These are phyloP conservation scores for Tympanopsis confertula DNA, from an alignment of 2,329 filamentous ascomycete species.

Conservation along the genomic window DNA sequence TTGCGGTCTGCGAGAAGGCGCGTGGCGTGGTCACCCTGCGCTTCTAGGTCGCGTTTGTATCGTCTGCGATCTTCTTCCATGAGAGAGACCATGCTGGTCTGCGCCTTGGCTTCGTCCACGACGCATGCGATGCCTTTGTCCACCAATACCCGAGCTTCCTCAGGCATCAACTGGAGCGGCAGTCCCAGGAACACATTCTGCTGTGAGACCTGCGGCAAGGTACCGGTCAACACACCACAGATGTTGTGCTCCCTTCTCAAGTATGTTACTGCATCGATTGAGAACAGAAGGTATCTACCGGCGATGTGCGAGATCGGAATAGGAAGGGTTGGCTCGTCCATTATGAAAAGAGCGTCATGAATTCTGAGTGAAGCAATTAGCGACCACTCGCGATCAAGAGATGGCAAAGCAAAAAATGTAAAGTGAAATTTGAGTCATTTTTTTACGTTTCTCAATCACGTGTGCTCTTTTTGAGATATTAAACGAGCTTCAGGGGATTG, in stretches of 20 bases:
- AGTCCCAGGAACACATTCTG: conserved; percentile 89
- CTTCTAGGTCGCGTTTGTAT: conserved; percentile 49
- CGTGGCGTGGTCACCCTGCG: conserved; percentile 25
- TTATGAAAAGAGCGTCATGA: conserved; percentile 6
- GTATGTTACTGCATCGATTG: conserved; percentile 66
- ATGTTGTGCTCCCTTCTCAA: conserved; percentile 73
- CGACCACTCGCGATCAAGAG: not conserved
- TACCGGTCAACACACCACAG: conserved; percentile 75
- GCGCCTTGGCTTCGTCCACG: conserved; percentile 66
- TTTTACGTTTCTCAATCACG: conserved; percentile 1
- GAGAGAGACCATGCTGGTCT: conserved; percentile 52
- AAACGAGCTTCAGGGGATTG: conserved; percentile 63
- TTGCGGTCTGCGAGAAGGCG: conserved; percentile 6
- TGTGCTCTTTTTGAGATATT: conserved; percentile 39
- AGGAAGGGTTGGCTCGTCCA: conserved; percentile 7
- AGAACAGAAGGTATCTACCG: conserved; percentile 79
- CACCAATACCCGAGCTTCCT: conserved; percentile 75
- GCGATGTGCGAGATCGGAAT: conserved; percentile 73
- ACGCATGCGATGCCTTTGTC: conserved; percentile 67
- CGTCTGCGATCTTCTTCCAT: conserved; percentile 43
- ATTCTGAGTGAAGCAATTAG: not conserved
- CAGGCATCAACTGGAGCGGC: conserved; percentile 78
- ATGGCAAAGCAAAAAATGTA: too few relatives aligned
- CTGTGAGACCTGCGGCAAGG: conserved; percentile 80
- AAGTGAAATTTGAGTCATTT: too few relatives aligned